Base-by-base conservation (phyloP, 331 rosid genomes). In the Quercus lobata region DNA sequence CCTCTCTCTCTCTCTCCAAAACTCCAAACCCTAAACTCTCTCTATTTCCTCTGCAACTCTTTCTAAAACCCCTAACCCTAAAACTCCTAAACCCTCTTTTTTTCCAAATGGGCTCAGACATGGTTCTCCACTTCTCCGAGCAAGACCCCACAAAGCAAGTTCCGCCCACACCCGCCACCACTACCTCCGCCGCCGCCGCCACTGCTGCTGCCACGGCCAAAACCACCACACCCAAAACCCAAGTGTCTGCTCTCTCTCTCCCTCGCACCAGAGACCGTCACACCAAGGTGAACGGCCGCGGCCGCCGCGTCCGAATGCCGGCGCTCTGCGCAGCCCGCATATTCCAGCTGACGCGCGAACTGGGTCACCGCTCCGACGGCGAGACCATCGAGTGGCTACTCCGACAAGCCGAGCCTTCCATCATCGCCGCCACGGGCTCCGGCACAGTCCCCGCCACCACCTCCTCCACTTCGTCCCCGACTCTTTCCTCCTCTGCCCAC, bases 381-480 rank as follows among this genome's bases (percentile, higher is more conserved):
- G 96, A 94, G 84, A 93, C 97, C 14, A 92, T 93, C 66, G 92
- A 93, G 89, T 93, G 98, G 98, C 94, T 93, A 16, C 97, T 93
- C 70, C 91, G 94, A 10, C 90, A 92, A 24, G 96, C 98, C 6
- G 97, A 94, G 72, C 89, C 92, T 17, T 88, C 97, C 19, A 92
- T 94, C 66, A 83, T 92, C 41, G 91, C 96, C 6, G 94, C 91
- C 74, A 94, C 98, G 0, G 97, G 98, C 2, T 41, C 94, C 25
- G 98, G 98, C 3, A 91, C 95, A 0, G 76, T 83, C 74, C 98
- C 98, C 0, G 34, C 92, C 0, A 85, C 58, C 4, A 83, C 87
- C 0, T 69, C 92, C 5, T 84, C 93, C 53, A 62, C 91, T 7
- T 15, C 85, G 3, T 1, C 88, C 7, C 30, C 86, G 1, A 24